Base-by-base conservation (phyloP, 1,284 basidiomycete genomes). In the Veloporphyrellus conicus region DNA sequence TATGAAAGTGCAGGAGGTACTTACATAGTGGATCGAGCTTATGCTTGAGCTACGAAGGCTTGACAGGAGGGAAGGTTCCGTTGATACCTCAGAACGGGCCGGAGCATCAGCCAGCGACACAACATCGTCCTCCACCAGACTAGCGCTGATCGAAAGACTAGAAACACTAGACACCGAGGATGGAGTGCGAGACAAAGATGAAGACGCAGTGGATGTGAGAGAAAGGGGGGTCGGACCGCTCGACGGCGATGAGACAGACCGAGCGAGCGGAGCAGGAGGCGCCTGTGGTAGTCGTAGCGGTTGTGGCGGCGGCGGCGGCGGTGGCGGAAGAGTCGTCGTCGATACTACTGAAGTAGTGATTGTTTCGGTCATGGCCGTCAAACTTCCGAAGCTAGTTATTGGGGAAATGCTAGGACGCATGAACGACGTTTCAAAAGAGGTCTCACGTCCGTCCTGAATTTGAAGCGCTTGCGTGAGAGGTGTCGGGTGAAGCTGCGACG, bases 401-500 rank as follows among this genome's bases (percentile, higher is more conserved):
- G 28, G 77, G 1, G 77, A 78, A 23, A 70, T 68, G 45, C 69
- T 78, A 0, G 78, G 75, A 32, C 73, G 66, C 59, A 79, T 63
- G 49, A 77, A 66, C 0, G 77, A 78, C 0, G 77, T 77, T 39
- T 87, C 85, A 52, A 81, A 83, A 0, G 83, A 85, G 0, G 59
- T 66, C 54, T 87, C 85, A 2, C 64, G 69, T 1, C 73, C 76
- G 41, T 86, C 82, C 2, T 73, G 76, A 23, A 84, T 58, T 1
- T 75, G 76, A 19, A 79, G 55, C 0, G 82, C 81, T 41, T 73
- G 71, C 4, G 81, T 65, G 14, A 84, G 82, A 19, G 83, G 84
- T 0, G 84, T 86, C 0, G 85, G 81, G 10, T 70, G 71, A 19
- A 89, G 68, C 15, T 83, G 66, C 0, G 82, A 82, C 0, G 84